Evolutionary conservation across 371 early-diverging fungal genomes (phyloP).

Genomic region (Mortierella sp.): DNA sequence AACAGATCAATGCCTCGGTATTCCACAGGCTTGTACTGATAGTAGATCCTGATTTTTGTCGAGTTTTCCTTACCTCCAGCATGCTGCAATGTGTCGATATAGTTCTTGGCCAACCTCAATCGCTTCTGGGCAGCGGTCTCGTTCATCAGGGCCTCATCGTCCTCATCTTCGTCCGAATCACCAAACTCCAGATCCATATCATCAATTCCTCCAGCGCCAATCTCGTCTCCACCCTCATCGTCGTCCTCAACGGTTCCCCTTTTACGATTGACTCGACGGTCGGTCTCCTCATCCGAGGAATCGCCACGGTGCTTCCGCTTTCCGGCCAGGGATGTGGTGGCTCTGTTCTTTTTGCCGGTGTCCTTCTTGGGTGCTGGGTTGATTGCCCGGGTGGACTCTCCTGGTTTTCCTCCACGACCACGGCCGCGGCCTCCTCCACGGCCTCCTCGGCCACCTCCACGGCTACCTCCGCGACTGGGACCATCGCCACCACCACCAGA

Average conservation of each 20-base stretch:
- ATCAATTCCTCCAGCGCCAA: slow-evolving; percentile 66
- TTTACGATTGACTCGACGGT: slow-evolving; percentile 7
- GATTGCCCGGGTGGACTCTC: slow-evolving; percentile 27
- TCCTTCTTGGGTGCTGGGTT: slow-evolving; percentile 44
- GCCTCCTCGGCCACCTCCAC: too few relatives aligned
- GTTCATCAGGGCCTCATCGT: slow-evolving; percentile 65
- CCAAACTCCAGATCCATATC: slow-evolving; percentile 61
- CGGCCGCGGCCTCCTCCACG: slow-evolving; percentile 8
- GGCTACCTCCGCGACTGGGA: slow-evolving; percentile 14
- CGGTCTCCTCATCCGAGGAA: slow-evolving; percentile 33
- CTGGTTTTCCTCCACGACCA: slow-evolving; percentile 22
- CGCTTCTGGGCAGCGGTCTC: slow-evolving; percentile 95
- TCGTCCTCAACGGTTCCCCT: slow-evolving; percentile 58
- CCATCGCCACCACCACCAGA: slow-evolving; percentile 33
- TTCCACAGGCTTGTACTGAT: too few relatives aligned
- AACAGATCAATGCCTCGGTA: too few relatives aligned
- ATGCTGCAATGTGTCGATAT: slow-evolving; percentile 82
- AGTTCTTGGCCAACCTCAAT: slow-evolving; percentile 91
- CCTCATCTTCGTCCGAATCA: slow-evolving; percentile 67
- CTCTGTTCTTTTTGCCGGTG: slow-evolving; percentile 41
- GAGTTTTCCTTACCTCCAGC: slow-evolving; percentile 65
- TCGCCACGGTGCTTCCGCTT: slow-evolving; percentile 52
- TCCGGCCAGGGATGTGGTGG: slow-evolving; percentile 47
- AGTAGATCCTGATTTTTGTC: neutral
- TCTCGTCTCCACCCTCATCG: slow-evolving; percentile 65